Conservation (phyloP, 2,329 filamentous ascomycete species). For the Diaporthe humulicola region DNA sequence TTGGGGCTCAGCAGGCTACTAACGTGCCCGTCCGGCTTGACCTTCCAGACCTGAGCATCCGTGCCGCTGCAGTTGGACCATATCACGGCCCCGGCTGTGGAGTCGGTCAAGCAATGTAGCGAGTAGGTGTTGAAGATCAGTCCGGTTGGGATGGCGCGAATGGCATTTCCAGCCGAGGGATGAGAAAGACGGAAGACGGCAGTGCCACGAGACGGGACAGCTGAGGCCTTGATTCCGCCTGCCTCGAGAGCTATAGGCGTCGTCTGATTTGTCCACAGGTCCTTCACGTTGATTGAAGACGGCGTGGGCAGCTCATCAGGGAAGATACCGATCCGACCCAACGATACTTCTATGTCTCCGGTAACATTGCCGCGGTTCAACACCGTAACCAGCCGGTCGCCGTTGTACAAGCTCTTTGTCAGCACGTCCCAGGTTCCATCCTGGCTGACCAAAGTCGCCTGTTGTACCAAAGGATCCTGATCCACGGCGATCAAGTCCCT, state of each 20-base stretch:
- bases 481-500: slow-evolving; percentile 57
- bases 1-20: slow-evolving; percentile 51
- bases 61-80: slow-evolving; percentile 54
- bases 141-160: slow-evolving; percentile 56
- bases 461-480: slow-evolving; percentile 57
- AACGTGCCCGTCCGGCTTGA: slow-evolving; percentile 50
- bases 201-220: slow-evolving; percentile 55
- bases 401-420: slow-evolving; percentile 59
- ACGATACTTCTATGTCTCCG: slow-evolving; percentile 48
- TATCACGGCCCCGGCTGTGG: slow-evolving; percentile 43
- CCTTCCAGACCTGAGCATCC: slow-evolving; percentile 59
- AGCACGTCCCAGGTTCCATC: slow-evolving; percentile 59
- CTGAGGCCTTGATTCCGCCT: slow-evolving; percentile 43
- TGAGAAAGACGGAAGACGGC: slow-evolving; percentile 57
- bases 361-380: slow-evolving; percentile 56
- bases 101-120: slow-evolving; percentile 56
- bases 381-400: slow-evolving; percentile 61
- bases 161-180: slow-evolving; percentile 42
- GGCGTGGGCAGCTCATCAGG: slow-evolving; percentile 44
- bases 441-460: slow-evolving; percentile 61
- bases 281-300: slow-evolving; percentile 50
- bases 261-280: slow-evolving; percentile 58
- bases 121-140: slow-evolving; percentile 64
- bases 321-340: slow-evolving; percentile 53
- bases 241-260: slow-evolving; percentile 44